Base-by-base conservation (phyloP, 805 yeast species). In the Candida arabinofermentans region DNA sequence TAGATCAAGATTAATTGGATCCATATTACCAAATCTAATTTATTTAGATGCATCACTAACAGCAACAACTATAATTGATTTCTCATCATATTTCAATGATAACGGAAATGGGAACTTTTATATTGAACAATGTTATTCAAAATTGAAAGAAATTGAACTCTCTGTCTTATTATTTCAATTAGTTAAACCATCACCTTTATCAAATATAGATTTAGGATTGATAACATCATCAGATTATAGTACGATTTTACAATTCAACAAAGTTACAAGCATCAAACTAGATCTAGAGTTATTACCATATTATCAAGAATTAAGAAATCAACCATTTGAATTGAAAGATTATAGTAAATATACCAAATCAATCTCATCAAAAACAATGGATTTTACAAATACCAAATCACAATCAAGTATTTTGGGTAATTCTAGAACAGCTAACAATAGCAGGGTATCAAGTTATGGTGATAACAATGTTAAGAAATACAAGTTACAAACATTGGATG, bases 401-500 rank as follows among this genome's bases (percentile, higher is more conserved):
- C 31, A 9, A 24, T 18, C 16, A 3, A n/a, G 26, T 18, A 31
- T 10, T 21, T 8, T n/a, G 14, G 32, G 22, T 10, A 14, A 10
- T 13, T 4, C 10, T n/a, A 21, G 37, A 8, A 9, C 19, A 13
- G 13, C 18, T n/a, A 19, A 21, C 9, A 14, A 16, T 22, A 29
- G 27, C 8, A 19, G 36, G 6, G 5, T n/a, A 13, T 7, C 8
- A 17, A 22, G 22, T 22, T 14, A 7, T n/a, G 12, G 10, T 23
- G 27, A 26, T 10, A 14, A 16, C 13, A 48, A 53, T 16, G 51
- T 53, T 24, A 66, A 62, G 48, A 70, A 67, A 40, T 82, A 79
- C 53, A 74, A 77, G 44, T 61, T 85, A 29, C 95, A 87, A 59
- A 84, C 90, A 43, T 65, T 90, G 43, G 97, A 90, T 55, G 98